Conservation (phyloP, 371 early-diverging fungal genomes). For the Haplosporangium sp. region DNA sequence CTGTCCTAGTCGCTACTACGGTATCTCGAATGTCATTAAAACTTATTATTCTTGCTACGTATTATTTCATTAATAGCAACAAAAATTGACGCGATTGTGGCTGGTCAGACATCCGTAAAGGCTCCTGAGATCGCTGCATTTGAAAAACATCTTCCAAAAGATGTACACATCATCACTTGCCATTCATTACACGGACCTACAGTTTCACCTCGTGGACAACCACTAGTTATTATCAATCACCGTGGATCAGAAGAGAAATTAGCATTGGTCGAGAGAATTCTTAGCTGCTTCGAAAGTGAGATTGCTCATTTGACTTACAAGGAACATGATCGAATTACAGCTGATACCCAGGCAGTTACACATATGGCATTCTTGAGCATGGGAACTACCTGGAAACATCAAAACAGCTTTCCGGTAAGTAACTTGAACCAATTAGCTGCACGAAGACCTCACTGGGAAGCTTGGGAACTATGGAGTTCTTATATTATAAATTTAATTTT, state of each 20-base stretch:
- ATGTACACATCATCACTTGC: conserved; percentile 92
- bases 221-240: conserved; percentile 88
- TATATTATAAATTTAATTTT: neutral
- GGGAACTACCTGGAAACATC: conserved; percentile 95
- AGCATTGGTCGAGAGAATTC: conserved; percentile 69
- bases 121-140: conserved; percentile 93
- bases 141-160: conserved; percentile 84
- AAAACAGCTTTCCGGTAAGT: conserved; percentile 82
- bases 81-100: conserved; percentile 89
- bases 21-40: neutral
- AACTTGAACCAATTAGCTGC: too few relatives aligned
- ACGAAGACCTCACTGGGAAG: too few relatives aligned
- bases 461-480: neutral
- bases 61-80: conserved; percentile 68
- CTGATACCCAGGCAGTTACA: conserved; percentile 97
- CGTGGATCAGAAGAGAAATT: conserved; percentile 74
- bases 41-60: neutral
- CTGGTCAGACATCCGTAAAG: conserved; percentile 94
- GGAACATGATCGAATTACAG: conserved; percentile 96
- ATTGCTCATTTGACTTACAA: conserved; percentile 81
- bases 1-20: neutral
- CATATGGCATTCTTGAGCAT: conserved; percentile 94
- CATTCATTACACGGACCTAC: conserved; percentile 97
- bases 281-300: conserved; percentile 82
- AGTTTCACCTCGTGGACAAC: conserved; percentile 87